These are phyloP conservation scores for Fusarium chaquense DNA, from an alignment of 2,329 filamentous ascomycete species.

Conservation along the genomic window DNA sequence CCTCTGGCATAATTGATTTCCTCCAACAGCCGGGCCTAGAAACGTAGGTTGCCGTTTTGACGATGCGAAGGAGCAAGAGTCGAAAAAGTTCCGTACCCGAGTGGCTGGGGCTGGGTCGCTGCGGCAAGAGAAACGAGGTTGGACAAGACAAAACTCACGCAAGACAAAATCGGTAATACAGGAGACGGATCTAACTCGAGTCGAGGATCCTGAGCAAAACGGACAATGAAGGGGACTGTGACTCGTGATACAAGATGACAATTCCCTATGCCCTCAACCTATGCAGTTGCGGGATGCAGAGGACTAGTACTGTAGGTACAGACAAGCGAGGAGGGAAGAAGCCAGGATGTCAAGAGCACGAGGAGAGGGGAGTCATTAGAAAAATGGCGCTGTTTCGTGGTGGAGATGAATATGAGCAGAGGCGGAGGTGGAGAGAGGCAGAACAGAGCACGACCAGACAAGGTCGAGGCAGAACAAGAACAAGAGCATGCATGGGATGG, in stretches of 20 bases:
- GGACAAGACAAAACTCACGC: constrained; percentile 42
- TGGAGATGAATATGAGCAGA: constrained; percentile 24
- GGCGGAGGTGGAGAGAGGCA: constrained; percentile 30
- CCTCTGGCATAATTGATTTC: constrained; percentile 1
- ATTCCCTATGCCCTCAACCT: constrained; percentile 7
- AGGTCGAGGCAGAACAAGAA: constrained; percentile 28
- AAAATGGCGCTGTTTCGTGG: constrained; percentile 37
- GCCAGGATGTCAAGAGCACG: constrained; percentile 39
- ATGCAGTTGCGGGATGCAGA: constrained; percentile 9
- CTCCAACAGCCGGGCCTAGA: not conserved
- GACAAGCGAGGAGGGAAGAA: constrained; percentile 22
- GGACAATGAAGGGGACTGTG: constrained; percentile 25
- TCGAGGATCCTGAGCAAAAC: constrained; percentile 45
- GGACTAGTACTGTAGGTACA: constrained; percentile 27
- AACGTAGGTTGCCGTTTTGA: not conserved
- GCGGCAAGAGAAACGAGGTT: constrained; percentile 28
- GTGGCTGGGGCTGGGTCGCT: constrained; percentile 32
- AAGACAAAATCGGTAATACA: constrained; percentile 43
- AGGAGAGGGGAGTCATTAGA: constrained; percentile 26
- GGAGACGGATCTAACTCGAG: constrained; percentile 46
- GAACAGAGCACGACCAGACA: constrained; percentile 9
- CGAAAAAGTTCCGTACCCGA: constrained; percentile 17
- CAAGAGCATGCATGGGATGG: constrained; percentile 17
- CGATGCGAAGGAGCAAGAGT: constrained; percentile 2
- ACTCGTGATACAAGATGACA: constrained; percentile 33